phyloP scores from a whole-genome alignment of 202 grass and related monocot genomes.

The Digitaria exilis region DNA sequence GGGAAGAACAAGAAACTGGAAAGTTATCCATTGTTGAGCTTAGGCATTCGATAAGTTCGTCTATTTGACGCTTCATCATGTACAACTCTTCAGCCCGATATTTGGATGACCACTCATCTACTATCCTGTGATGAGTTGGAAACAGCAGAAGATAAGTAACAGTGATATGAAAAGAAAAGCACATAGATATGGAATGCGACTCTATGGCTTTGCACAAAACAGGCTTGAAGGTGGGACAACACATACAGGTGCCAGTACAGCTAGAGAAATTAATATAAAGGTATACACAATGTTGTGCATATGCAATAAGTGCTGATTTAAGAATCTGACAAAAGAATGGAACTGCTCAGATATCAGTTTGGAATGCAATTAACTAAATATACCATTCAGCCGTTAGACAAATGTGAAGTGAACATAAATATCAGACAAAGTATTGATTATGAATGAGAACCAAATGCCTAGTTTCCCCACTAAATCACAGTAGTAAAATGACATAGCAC shows the following conservation, averaged over 20 bases:
- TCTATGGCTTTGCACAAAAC: not conserved
- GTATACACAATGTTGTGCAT: not conserved
- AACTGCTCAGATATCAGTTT: not conserved
- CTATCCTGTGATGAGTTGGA: conserved; percentile 52
- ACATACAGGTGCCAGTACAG: not conserved
- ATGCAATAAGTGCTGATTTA: not conserved
- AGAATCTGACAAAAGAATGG: conserved; percentile 7
- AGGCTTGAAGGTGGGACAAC: conserved; percentile 3
- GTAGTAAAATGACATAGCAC: not conserved
- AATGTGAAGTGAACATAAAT: not conserved
- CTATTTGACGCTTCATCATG: conserved; percentile 73
- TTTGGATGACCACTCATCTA: conserved; percentile 82
- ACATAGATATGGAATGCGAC: not conserved
- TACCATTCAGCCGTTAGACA: not conserved
- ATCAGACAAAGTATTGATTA: not conserved
- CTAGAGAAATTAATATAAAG: conserved; percentile 4
- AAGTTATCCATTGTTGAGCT: conserved; percentile 55
- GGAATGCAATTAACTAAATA: not conserved
- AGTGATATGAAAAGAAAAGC: conserved; percentile 7
- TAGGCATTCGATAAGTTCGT: conserved; percentile 59
- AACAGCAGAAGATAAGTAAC: conserved; percentile 31
- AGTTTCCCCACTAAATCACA: not conserved
- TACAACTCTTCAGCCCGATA: conserved; percentile 84
- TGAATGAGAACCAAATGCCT: conserved; percentile 2
- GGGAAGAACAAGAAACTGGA: conserved; percentile 73